Evolutionary conservation across 352 stramenopile species (phyloP).

Genomic region (Globisporangium nagaii): DNA sequence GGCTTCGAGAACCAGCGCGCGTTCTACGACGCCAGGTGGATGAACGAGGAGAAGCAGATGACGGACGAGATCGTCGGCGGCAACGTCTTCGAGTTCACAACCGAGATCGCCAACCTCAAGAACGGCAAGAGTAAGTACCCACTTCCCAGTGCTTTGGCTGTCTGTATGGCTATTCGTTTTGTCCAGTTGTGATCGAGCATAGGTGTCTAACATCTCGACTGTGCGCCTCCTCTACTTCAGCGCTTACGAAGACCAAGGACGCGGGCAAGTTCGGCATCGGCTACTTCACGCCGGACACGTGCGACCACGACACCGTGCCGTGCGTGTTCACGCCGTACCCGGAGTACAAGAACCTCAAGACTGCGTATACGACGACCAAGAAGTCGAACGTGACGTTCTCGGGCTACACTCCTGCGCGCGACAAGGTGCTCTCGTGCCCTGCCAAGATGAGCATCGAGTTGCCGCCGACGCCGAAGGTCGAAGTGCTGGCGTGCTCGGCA

Average conservation of each 20-base stretch:
- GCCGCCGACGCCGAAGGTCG: conserved; percentile 17
- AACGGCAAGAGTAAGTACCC: conserved; percentile 14
- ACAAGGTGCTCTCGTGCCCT: neutral
- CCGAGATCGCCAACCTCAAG: conserved; percentile 46
- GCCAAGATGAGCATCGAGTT: neutral
- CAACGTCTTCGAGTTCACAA: conserved; percentile 75
- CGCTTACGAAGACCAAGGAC: conserved; percentile 27
- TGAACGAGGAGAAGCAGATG: conserved; percentile 75
- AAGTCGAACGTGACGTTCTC: conserved; percentile 34
- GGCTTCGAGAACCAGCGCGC: conserved; percentile 61
- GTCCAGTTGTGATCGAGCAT: too few relatives aligned
- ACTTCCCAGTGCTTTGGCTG: too few relatives aligned
- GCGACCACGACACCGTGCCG: conserved; percentile 42
- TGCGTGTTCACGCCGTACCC: conserved; percentile 67
- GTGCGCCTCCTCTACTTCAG: too few relatives aligned
- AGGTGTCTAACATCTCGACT: too few relatives aligned
- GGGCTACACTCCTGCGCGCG: too few relatives aligned
- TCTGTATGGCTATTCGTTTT: too few relatives aligned
- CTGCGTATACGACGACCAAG: conserved; percentile 58
- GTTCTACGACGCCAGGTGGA: conserved; percentile 66
- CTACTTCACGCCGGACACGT: conserved; percentile 71
- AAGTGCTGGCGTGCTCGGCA: conserved; percentile 35
- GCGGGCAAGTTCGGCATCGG: conserved; percentile 67
- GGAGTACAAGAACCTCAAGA: conserved; percentile 64
- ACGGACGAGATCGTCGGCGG: conserved; percentile 55